These are phyloP conservation scores for Kodamaea kakaduensis DNA, from an alignment of 805 yeast genomes.

Conservation along the genomic window DNA sequence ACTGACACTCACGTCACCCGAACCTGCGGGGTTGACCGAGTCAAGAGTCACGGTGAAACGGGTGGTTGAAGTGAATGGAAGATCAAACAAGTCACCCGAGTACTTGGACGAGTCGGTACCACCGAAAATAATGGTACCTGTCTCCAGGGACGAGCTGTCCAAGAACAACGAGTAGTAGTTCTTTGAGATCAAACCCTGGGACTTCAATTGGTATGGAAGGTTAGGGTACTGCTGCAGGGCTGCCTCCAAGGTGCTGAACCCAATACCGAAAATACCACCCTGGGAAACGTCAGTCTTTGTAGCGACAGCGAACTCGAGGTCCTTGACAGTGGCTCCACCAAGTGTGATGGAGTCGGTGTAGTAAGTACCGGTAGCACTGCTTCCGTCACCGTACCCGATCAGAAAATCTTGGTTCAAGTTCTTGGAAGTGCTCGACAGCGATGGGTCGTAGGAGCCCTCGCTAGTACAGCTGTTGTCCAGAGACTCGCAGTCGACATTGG, in stretches of 20 bases:
- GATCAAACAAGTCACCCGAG: constrained; percentile 11
- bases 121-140: constrained; percentile 15
- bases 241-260: background rate
- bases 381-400: constrained; percentile 5
- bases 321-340: constrained; percentile 7
- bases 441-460: constrained; percentile 2
- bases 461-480: background rate
- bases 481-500: background rate
- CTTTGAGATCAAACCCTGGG: constrained; percentile 23
- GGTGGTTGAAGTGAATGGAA: background rate
- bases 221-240: constrained; percentile 11
- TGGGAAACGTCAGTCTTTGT: constrained; percentile 23
- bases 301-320: constrained; percentile 6
- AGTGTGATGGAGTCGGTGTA: constrained; percentile 5
- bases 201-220: constrained; percentile 21
- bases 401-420: background rate
- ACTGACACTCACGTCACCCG: background rate
- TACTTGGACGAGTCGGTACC: constrained; percentile 14
- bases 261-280: constrained; percentile 14
- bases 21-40: constrained; percentile 2
- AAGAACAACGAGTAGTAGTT: constrained; percentile 14
- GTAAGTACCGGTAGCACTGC: background rate
- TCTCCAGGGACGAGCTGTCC: constrained; percentile 3
- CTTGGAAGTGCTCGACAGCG: background rate
- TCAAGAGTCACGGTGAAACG: background rate